phyloP scores from a whole-genome alignment of 139 green algal genomes.

The Zygnema circumcarinatum region DNA sequence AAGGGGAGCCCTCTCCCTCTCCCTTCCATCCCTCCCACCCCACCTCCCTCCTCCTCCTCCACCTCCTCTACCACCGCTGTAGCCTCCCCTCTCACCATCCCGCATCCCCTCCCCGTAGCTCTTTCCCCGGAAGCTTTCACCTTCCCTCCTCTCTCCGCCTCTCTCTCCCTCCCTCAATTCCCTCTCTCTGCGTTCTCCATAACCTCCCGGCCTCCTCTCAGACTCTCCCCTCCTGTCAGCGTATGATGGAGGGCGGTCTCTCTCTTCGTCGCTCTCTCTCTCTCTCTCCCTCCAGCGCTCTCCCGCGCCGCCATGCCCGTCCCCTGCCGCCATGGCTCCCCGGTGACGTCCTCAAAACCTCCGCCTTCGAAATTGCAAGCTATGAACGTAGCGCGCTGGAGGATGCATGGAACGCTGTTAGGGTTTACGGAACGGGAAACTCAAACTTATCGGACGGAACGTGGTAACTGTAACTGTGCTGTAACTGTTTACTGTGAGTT shows the following conservation, averaged over 20 bases:
- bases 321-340: not conserved
- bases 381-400: too few relatives aligned
- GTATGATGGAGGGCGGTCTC: not conserved
- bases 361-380: too few relatives aligned
- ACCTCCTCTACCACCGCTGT: constrained; percentile 19
- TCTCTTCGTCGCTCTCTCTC: too few relatives aligned
- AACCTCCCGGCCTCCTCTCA: not conserved
- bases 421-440: too few relatives aligned
- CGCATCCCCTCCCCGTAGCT: not conserved
- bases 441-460: too few relatives aligned
- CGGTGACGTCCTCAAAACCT: not conserved
- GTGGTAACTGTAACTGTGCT: too few relatives aligned
- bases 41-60: constrained; percentile 68
- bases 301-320: not conserved
- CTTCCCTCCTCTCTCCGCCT: not conserved
- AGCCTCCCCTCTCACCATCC: not conserved
- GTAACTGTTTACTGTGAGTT: not conserved
- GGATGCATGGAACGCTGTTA: too few relatives aligned
- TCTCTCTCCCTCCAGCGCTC: too few relatives aligned
- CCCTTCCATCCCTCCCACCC: constrained; percentile 26
- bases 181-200: constrained; percentile 6
- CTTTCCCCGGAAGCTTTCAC: not conserved
- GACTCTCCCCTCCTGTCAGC: constrained; percentile 17
- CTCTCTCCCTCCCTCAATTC: constrained; percentile 7
- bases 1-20: not conserved